These are phyloP conservation scores for Mesembryanthemum crystallinum DNA, from an alignment of 148 eudicot species.

Conservation along the genomic window DNA sequence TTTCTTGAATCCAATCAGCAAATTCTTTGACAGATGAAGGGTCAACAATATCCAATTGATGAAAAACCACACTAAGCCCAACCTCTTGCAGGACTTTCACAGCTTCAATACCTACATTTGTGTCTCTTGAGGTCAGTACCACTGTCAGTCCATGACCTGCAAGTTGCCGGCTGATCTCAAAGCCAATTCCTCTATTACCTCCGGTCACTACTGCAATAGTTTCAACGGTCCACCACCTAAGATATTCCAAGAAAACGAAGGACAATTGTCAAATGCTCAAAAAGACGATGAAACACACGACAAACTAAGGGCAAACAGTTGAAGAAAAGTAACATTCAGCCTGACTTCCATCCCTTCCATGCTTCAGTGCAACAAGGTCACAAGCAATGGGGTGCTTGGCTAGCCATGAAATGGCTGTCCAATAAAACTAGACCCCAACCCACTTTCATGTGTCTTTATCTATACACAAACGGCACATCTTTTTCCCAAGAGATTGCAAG, in stretches of 20 bases:
- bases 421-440: too few species aligned
- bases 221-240: constrained; percentile 87
- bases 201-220: constrained; percentile 93
- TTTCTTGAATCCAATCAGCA: constrained; percentile 58
- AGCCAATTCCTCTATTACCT: constrained; percentile 92
- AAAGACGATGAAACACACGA: neutral
- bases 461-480: too few species aligned
- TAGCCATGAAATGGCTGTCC: neutral
- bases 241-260: constrained; percentile 5
- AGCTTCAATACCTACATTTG: constrained; percentile 76
- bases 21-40: constrained; percentile 53
- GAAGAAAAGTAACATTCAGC: neutral
- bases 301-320: neutral
- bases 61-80: constrained; percentile 64
- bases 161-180: constrained; percentile 83
- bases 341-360: neutral
- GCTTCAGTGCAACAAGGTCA: neutral
- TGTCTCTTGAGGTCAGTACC: constrained; percentile 71
- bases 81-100: constrained; percentile 76
- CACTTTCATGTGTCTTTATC: too few species aligned
- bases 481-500: too few species aligned
- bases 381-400: neutral
- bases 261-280: constrained; percentile 1
- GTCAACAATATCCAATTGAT: constrained; percentile 83
- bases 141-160: constrained; percentile 76